Evolutionary conservation across 345 rosid genomes (phyloP).

Genomic region (Zanthoxylum bungeanum): DNA sequence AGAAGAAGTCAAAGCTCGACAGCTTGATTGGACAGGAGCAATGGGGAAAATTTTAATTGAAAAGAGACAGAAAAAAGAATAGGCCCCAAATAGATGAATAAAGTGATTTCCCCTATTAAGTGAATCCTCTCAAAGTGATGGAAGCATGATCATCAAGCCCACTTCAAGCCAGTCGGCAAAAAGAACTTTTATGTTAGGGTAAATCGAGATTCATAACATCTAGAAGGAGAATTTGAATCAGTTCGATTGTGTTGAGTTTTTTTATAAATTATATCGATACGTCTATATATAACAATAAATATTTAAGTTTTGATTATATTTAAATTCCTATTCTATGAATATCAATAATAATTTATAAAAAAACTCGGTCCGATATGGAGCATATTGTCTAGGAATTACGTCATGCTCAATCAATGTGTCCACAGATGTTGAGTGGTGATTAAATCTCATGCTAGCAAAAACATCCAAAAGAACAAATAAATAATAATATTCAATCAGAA

Average conservation of each 20-base stretch:
- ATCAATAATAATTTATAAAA: too few species aligned
- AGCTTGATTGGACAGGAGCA: neutral
- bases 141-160: too few species aligned
- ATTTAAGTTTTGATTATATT: too few species aligned
- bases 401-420: neutral
- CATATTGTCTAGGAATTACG: neutral
- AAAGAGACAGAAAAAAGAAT: neutral
- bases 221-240: too few species aligned
- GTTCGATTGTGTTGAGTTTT: too few species aligned
- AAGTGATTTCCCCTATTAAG: neutral
- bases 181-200: neutral
- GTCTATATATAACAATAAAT: too few species aligned
- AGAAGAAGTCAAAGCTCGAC: neutral
- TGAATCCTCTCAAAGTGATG: too few species aligned
- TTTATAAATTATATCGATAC: too few species aligned
- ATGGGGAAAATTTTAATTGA: neutral
- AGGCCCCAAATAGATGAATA: neutral
- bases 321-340: too few species aligned
- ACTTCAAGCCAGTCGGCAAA: neutral
- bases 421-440: neutral
- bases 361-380: too few species aligned
- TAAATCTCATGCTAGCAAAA: neutral
- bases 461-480: constrained; percentile 4
- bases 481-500: neutral
- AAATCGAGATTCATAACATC: neutral